Evolutionary conservation across 768 basidiomycete genomes (phyloP).

Genomic region (Asterophora lycoperdoides): DNA sequence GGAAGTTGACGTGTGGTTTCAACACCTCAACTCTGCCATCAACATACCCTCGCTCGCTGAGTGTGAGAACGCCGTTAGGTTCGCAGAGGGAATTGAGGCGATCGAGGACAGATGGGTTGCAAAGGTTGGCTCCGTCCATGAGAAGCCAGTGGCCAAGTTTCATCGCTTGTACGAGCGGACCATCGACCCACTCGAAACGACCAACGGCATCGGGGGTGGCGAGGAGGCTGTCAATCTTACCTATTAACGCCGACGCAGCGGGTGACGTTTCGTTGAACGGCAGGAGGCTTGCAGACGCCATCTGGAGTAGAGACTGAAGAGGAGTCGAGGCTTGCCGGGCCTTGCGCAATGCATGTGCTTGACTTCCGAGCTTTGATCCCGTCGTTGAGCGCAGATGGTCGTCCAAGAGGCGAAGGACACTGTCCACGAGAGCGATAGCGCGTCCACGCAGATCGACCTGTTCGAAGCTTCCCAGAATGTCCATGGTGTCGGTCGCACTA

Average conservation of each 20-base stretch:
- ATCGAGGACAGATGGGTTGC: constrained; percentile 93
- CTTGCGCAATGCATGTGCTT: constrained; percentile 18
- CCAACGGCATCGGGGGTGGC: constrained; percentile 32
- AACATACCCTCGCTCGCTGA: constrained; percentile 87
- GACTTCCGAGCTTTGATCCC: constrained; percentile 26
- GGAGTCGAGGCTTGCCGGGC: constrained; percentile 11
- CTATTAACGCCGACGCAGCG: constrained; percentile 13
- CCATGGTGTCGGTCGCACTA: constrained; percentile 86
- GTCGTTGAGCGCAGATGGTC: constrained; percentile 30
- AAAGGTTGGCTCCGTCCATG: constrained; percentile 90
- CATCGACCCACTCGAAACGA: constrained; percentile 93
- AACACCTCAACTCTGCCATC: constrained; percentile 71
- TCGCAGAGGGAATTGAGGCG: constrained; percentile 96
- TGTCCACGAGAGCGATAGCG: constrained; percentile 33
- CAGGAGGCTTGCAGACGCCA: constrained; percentile 15
- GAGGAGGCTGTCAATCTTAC: constrained; percentile 21
- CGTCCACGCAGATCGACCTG: constrained; percentile 65
- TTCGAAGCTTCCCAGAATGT: constrained; percentile 94
- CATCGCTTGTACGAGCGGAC: constrained; percentile 83
- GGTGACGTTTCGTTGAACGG: constrained; percentile 3
- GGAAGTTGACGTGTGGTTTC: constrained; percentile 82
- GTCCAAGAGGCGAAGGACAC: constrained; percentile 37
- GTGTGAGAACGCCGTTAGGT: constrained; percentile 69
- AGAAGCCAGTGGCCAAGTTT: constrained; percentile 86
- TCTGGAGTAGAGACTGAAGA: constrained; percentile 10